A percentile compares a stretch with the other conserved stretches of the same genome.
Conservation (phyloP, 352 stramenopile species). For the Phytophthora colocasiae region DNA sequence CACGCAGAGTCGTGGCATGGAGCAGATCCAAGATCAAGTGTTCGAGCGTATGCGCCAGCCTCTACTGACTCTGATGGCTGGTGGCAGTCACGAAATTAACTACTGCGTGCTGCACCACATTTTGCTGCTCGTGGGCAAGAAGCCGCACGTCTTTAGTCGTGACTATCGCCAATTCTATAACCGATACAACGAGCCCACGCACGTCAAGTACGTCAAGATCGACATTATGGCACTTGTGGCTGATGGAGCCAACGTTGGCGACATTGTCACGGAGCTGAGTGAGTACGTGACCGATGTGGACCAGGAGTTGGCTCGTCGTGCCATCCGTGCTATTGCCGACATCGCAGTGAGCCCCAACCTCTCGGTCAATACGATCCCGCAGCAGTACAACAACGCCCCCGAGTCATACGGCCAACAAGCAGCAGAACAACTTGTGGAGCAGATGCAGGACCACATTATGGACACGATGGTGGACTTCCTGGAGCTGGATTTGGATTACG, state of each 20-base stretch:
- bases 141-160: slow-evolving; percentile 96
- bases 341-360: slow-evolving; percentile 92
- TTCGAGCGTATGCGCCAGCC: slow-evolving; percentile 94
- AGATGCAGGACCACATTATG: slow-evolving; percentile 89
- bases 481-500: slow-evolving; percentile 97
- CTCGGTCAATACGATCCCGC: slow-evolving; percentile 46
- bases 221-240: slow-evolving; percentile 96
- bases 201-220: slow-evolving; percentile 99
- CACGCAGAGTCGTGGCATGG: slow-evolving; percentile 88
- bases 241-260: slow-evolving; percentile 93
- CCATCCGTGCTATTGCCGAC: slow-evolving; percentile 94
- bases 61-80: slow-evolving; percentile 98
- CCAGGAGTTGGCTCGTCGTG: slow-evolving; percentile 90
- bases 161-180: slow-evolving; percentile 99
- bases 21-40: slow-evolving; percentile 89
- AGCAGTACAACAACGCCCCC: slow-evolving; percentile 54
- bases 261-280: slow-evolving; percentile 97
- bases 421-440: slow-evolving; percentile 65
- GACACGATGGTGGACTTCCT: slow-evolving; percentile 97
- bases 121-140: slow-evolving; percentile 94
- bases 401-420: slow-evolving; percentile 77
- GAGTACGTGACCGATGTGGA: slow-evolving; percentile 98
- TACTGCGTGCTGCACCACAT: slow-evolving; percentile 98
- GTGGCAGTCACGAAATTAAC: slow-evolving; percentile 92
- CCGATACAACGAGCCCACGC: slow-evolving; percentile 97